Evolutionary conservation across 495 filamentous ascomycete genomes (phyloP), one percentile per base, ranked within the genome.

Genomic region (Letharia columbiana): DNA sequence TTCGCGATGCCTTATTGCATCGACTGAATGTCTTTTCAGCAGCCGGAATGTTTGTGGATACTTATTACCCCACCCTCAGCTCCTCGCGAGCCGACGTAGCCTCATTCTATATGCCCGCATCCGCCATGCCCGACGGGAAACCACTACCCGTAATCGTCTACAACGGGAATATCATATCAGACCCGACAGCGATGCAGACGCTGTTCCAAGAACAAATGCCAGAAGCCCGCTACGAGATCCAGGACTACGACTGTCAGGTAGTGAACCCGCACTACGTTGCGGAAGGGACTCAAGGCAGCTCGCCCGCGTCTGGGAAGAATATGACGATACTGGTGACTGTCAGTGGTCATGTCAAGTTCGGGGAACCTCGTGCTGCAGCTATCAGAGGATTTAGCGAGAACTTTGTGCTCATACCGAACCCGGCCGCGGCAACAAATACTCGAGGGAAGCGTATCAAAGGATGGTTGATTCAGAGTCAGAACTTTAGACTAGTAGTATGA

Each of bases 361-460:
- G 82, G 3, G 82, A 85, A 44, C 75, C 72, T 23, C 76, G 79
- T 42, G 79, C 84, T 42, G 81, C 78, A 23, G 18, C 80, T 15
- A 81, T 83, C 72, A 82, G 82, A 64, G 82, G 79, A 10, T 94
- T 95, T 75, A 87, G 84, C 61, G 91, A 96, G 71, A 85, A 78
- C 10, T 86, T 93, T 68, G 80, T 92, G 2, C 75, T 96, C 52
- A 87, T 92, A 40, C 91, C 91, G 31, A 92, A 92, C 71, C 82
- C 82, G 68, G 82, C 86, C 31, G 75, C 80, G 18, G 77, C 81
- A 23, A 77, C 69, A 42, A 77, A 76, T 39, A 75, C 79, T 65
- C 80, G 79, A 58, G 75, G 72, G 64, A 72, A 73, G 64, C 63
- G 69, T 56, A 66, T 64, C 45, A 80, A 76, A 65, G 78, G 78